Evolutionary conservation across 192 early-diverging fungal genomes (phyloP).

Genomic region (Coemansia sp.): DNA sequence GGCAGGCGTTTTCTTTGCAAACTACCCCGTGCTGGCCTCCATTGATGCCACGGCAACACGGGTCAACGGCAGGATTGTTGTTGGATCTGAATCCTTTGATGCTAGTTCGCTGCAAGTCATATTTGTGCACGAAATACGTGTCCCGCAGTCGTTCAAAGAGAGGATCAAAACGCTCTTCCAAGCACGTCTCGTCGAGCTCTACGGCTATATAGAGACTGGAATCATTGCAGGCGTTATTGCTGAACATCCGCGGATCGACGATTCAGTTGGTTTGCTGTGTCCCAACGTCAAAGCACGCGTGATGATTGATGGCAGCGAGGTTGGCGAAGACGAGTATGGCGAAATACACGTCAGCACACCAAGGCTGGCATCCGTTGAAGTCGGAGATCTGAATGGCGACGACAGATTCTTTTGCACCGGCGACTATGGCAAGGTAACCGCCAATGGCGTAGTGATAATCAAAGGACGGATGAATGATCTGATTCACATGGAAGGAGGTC

Average conservation of each 20-base stretch:
- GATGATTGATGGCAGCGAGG: constrained; percentile 30
- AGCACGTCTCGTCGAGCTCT: constrained; percentile 49
- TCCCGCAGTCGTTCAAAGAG: constrained; percentile 23
- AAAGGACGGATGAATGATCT: constrained; percentile 40
- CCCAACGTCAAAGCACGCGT: constrained; percentile 40
- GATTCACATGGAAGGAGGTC: constrained; percentile 12
- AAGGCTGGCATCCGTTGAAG: constrained; percentile 13
- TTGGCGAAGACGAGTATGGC: constrained; percentile 41
- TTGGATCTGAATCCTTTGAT: constrained; percentile 23
- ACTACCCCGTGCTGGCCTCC: constrained; percentile 18
- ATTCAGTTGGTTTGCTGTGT: constrained; percentile 45
- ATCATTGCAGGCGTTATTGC: constrained; percentile 47
- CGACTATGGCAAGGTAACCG: constrained; percentile 40
- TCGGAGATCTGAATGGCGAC: not conserved
- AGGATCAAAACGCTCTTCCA: constrained; percentile 22
- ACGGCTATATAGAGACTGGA: constrained; percentile 48
- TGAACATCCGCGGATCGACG: constrained; percentile 42
- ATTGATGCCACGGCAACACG: constrained; percentile 23
- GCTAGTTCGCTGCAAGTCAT: constrained; percentile 26
- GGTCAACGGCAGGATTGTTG: constrained; percentile 7
- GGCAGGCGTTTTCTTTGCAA: constrained; percentile 33
- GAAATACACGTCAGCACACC: constrained; percentile 50
- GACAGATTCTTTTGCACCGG: constrained; percentile 38
- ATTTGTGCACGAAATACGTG: constrained; percentile 37
- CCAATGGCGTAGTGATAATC: constrained; percentile 40